Base-by-base conservation (phyloP, 2,329 filamentous ascomycete genomes). In the Aspergillus texensis region DNA sequence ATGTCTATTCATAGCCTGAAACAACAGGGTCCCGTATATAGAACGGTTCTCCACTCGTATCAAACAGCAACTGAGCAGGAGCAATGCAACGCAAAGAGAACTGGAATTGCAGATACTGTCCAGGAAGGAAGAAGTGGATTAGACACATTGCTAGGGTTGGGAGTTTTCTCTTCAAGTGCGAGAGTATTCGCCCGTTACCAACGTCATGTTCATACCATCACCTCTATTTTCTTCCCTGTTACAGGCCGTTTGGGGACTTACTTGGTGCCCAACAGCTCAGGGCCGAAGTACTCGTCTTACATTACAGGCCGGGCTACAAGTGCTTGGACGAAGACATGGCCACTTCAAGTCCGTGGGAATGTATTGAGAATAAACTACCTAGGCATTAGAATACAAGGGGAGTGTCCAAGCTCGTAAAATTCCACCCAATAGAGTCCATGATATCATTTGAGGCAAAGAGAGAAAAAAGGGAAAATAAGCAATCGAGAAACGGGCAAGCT, bases 321-420 rank as follows among this genome's bases (percentile, higher is more conserved):
- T 41, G 8, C 16, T 41, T 10, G 12, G 16, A n/a, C 39, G 8
- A 41, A n/a, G 19, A 19, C 39, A 14, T 52, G 26, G 14, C 11
- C 32, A 21, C 48, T 32, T 32, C 19, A n/a, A 52, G 48, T 52
- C 48, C 48, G 9, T 52, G 48, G 48, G 26, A 41, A 24, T 55
- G 21, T 55, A 55, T 39, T 39, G 62, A 55, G 53, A 24, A 46
- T 53, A 59, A 57, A 63, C 64, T 65, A 67, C 68, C 63, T 69
- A 71, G 57, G 62, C 59, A 67, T 61, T 74, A 74, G 61, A 75
- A 65, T 75, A 75, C 72, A 76, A 68, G 61, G 66, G 65, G 68
- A 67, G 57, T 67, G 63, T 69, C 70, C 68, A 71, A 73, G 67
- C 59, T 65, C 63, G 65, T 70, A 63, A 63, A 61, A 57, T 36